Base-by-base conservation (phyloP, 768 basidiomycete genomes). In the Rhodotorula paludigena region DNA sequence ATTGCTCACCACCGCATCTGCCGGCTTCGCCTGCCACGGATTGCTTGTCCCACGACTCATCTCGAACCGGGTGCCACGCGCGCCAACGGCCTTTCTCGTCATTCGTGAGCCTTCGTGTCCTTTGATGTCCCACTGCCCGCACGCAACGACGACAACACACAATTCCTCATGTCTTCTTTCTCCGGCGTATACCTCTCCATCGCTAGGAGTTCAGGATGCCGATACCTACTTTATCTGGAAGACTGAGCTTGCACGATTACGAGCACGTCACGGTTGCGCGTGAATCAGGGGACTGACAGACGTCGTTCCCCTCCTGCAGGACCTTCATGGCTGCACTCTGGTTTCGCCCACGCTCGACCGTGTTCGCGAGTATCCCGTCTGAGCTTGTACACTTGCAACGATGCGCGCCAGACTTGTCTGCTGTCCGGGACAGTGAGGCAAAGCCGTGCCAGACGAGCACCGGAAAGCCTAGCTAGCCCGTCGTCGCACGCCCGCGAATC, bases 151-250 rank as follows among this genome's bases (percentile, higher is more conserved):
- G 66, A 62, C 35, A 49, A 62, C 45, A 62, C 49, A 25, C 54
- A 52, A 33, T 36, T 30, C 38, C 28, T 52, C 51, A 35, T 62
- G 66, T 68, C 66, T 68, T 63, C 66, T 68, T 68, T 68, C 66
- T 68, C 66, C 66, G 61, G 51, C 66, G 66, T 63, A 63, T 32
- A 9, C 18, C 23, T 32, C 51, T 35, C 39, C 39, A 33, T 25
- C 47, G 47, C 36, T 41, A 2, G 48, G 36, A 38, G 30, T 32
- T 4, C 9, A 9, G 60, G 21, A 42, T 61, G 60, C 60, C 60
- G 60, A 61, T 45, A 35, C 6, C 21, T 11, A 33, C 18, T 30
- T 28, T 21, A 23, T 32, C 11, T 39, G 45, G 48, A 47, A 52
- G 28, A 35, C 45, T 49, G 58, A 60, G 45, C 48, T 21, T n/a